Evolutionary conservation across 2,329 filamentous ascomycete species (phyloP).

Genomic region (Aspergillus udagawae): DNA sequence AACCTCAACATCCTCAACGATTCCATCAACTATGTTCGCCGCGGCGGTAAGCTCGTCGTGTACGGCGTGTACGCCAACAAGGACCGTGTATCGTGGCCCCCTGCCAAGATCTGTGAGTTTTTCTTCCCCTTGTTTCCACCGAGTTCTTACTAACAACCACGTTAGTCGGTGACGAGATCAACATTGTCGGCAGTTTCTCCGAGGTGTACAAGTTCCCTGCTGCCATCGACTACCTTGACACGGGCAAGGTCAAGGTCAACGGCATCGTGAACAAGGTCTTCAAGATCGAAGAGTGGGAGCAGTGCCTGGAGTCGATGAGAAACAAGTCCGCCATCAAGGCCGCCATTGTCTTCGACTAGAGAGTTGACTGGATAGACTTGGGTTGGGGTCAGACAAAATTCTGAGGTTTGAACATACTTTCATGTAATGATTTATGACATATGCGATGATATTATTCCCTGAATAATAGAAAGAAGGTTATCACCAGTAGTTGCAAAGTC

Average conservation of each 20-base stretch:
- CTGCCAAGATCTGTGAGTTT: slow-evolving; percentile 64
- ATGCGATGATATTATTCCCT: background rate
- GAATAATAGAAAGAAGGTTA: background rate
- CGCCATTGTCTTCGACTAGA: slow-evolving; percentile 64
- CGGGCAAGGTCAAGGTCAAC: slow-evolving; percentile 45
- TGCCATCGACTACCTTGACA: slow-evolving; percentile 51
- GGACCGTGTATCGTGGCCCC: slow-evolving; percentile 63
- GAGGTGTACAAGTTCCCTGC: slow-evolving; percentile 69
- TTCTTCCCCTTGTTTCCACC: background rate
- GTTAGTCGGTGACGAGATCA: slow-evolving; percentile 58
- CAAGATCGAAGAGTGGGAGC: slow-evolving; percentile 67
- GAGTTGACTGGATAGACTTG: background rate
- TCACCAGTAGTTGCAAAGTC: background rate
- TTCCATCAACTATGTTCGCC: slow-evolving; percentile 66
- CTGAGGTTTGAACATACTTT: background rate
- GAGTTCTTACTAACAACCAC: slow-evolving; percentile 7
- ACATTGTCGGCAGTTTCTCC: slow-evolving; percentile 68
- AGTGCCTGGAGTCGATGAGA: slow-evolving; percentile 66
- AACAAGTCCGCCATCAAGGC: slow-evolving; percentile 73
- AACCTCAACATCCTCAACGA: slow-evolving; percentile 66
- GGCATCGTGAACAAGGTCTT: slow-evolving; percentile 72
- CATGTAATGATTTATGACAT: background rate
- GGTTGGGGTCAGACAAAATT: background rate
- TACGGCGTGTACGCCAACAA: slow-evolving; percentile 66
- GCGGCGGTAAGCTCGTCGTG: slow-evolving; percentile 67